Base-by-base conservation (phyloP, 495 filamentous ascomycete species). In the Daldinia bambusicola region DNA sequence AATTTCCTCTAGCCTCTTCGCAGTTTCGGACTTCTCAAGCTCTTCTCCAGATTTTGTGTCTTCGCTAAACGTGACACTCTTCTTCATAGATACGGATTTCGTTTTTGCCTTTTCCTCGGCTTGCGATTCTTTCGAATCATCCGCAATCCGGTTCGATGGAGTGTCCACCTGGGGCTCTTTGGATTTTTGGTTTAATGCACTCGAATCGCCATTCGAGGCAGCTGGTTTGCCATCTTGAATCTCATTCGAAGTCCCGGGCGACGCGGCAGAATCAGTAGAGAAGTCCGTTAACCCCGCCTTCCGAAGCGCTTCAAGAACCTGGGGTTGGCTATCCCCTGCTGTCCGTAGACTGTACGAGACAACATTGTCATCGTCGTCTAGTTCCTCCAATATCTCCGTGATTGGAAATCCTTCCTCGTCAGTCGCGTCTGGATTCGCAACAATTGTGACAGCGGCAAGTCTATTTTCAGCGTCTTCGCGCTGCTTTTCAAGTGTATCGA, bases 291-390 rank as follows among this genome's bases (percentile, higher is more conserved):
- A 79, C 14, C 92, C 92, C 38, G 87, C 90, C 74, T 93, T 93
- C 70, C 87, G 80, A 56, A 97, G 76, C 1, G 89, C 84, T 14
- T 93, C 88, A 20, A 91, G 67, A 13, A 94, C 76, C 62, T 91
- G 84, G 1, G 88, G 78, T 50, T 89, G 85, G 7, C 83, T 79
- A 50, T 91, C 85, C 18, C 87, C 88, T 0, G 92, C 88, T 1
- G 76, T 86, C 10, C 88, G 87, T 7, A 88, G 81, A 31, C 82
- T 84, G 60, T 81, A 89, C 0, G 86, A 90, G 34, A 97, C 81
- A 10, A 98, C 85, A 74, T 97, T 95, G 16, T 88, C 95, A 16
- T 97, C 89, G 18, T 97, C 95, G 77, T 99, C 95, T 51, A 99
- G 82, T 80, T 97, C 90, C 78, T 99, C 95, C 45, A 89, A 80